Percentiles rank a stretch among this genome's conserved stretches.
Evolutionary conservation across 768 basidiomycete species (phyloP).

Genomic region (Mycena filopes): DNA sequence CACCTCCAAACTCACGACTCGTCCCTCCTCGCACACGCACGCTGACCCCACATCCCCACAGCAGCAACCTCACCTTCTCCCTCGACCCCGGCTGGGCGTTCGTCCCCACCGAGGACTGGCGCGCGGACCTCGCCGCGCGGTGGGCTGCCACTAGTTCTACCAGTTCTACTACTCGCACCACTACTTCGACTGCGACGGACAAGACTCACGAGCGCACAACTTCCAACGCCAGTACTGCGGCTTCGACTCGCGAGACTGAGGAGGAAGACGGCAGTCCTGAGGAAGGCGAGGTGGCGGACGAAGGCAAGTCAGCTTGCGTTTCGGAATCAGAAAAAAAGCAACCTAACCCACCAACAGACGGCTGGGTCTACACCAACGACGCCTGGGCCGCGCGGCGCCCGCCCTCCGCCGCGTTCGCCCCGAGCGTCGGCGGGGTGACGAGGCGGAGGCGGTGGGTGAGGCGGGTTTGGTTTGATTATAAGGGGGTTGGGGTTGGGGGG

Average conservation of each 20-base stretch:
- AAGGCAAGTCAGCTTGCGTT: conserved; percentile 31
- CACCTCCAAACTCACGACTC: too few relatives aligned
- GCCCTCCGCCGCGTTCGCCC: conserved; percentile 45
- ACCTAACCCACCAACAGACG: too few relatives aligned
- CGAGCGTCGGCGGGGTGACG: conserved; percentile 63
- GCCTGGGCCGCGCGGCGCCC: conserved; percentile 68
- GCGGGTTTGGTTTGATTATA: conserved; percentile 66
- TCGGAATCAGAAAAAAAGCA: too few relatives aligned
- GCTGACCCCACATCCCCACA: conserved; percentile 43
- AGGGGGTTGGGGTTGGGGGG: conserved; percentile 18
- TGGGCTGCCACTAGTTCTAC: too few relatives aligned
- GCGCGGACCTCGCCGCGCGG: conserved; percentile 65
- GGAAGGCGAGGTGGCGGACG: conserved; percentile 36
- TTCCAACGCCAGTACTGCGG: too few relatives aligned
- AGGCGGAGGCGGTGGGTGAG: conserved; percentile 76
- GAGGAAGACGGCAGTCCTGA: not conserved
- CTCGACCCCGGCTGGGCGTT: conserved; percentile 82
- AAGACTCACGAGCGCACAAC: too few relatives aligned
- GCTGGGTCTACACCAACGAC: conserved; percentile 88
- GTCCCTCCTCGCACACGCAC: conserved; percentile 20
- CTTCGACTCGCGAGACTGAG: not conserved
- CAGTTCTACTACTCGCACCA: too few relatives aligned
- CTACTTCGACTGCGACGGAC: too few relatives aligned
- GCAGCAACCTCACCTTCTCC: conserved; percentile 84
- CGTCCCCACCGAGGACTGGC: conserved; percentile 82